phyloP scores from a whole-genome alignment of 2,329 filamentous ascomycete species.

The Malbranchea cinnamomea region DNA sequence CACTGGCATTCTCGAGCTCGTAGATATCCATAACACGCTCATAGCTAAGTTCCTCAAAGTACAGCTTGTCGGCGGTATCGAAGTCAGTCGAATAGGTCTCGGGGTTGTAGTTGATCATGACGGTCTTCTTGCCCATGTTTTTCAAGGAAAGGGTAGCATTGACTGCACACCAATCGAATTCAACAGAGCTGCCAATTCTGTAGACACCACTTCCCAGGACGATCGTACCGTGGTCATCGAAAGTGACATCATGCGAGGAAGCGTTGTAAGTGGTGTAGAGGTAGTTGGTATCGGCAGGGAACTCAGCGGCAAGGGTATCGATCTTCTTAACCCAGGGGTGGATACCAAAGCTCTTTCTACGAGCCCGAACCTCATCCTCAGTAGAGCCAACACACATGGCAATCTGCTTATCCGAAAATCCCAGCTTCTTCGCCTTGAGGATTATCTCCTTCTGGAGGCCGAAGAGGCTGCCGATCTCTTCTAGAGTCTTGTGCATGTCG shows the following conservation, averaged over 20 bases:
- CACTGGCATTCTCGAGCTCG: constrained; percentile 70
- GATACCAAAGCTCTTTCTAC: constrained; percentile 74
- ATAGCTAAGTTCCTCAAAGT: constrained; percentile 94
- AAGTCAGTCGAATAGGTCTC: constrained; percentile 75
- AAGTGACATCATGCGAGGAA: constrained; percentile 79
- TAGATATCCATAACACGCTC: constrained; percentile 99
- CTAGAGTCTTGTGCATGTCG: constrained; percentile 71
- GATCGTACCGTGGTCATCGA: constrained; percentile 80
- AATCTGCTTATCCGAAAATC: constrained; percentile 95
- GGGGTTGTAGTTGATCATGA: constrained; percentile 91
- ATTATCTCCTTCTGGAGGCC: constrained; percentile 79
- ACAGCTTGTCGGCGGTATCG: constrained; percentile 78
- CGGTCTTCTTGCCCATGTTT: constrained; percentile 85
- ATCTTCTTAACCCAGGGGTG: constrained; percentile 97
- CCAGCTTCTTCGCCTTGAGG: constrained; percentile 87
- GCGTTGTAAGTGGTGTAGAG: constrained; percentile 98
- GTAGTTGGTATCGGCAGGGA: constrained; percentile 90
- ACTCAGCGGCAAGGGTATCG: constrained; percentile 91
- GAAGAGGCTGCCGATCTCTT: constrained; percentile 67
- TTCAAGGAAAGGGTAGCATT: constrained; percentile 72
- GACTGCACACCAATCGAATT: constrained; percentile 98
- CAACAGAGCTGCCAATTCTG: constrained; percentile 91
- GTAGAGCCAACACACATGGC: constrained; percentile 68
- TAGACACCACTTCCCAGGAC: constrained; percentile 93
- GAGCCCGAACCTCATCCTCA: constrained; percentile 79